phyloP scores from a whole-genome alignment of 768 basidiomycete species.

The Boletales sp. region DNA sequence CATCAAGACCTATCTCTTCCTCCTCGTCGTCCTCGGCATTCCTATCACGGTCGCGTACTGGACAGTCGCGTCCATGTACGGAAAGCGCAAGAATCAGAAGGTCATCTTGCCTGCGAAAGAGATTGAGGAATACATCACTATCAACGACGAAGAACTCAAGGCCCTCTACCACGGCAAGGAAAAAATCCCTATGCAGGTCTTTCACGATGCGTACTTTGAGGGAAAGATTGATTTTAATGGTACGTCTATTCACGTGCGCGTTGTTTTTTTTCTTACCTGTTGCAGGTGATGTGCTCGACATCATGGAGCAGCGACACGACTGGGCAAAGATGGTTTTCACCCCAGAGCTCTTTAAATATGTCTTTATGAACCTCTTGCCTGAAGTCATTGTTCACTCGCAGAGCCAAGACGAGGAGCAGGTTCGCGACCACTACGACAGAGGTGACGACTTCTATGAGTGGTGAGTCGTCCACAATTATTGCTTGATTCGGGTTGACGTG shows the following conservation, averaged over 20 bases:
- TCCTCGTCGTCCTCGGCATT: conserved; percentile 67
- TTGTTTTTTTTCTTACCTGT: background rate
- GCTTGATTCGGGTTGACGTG: background rate
- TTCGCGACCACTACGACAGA: conserved; percentile 93
- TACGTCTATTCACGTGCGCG: conserved; percentile 27
- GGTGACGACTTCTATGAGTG: conserved; percentile 97
- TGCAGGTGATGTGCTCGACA: conserved; percentile 87
- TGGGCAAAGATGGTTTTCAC: conserved; percentile 94
- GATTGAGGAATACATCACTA: conserved; percentile 86
- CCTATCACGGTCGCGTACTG: conserved; percentile 88
- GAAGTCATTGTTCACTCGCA: conserved; percentile 92
- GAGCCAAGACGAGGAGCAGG: conserved; percentile 90
- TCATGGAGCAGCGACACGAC: conserved; percentile 92
- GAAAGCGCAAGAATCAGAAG: conserved; percentile 79
- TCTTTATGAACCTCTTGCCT: conserved; percentile 83
- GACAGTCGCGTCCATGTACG: conserved; percentile 81
- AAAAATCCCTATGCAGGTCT: conserved; percentile 97
- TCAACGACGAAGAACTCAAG: conserved; percentile 82
- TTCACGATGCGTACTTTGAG: conserved; percentile 97
- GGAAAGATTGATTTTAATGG: conserved; percentile 96
- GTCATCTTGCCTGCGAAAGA: conserved; percentile 79
- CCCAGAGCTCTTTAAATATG: conserved; percentile 88
- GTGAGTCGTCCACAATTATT: conserved; percentile 23
- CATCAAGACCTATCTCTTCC: conserved; percentile 81
- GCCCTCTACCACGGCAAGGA: conserved; percentile 74